These are phyloP conservation scores for Phytophthora boehmeriae DNA, from an alignment of 352 stramenopile species.

Conservation along the genomic window DNA sequence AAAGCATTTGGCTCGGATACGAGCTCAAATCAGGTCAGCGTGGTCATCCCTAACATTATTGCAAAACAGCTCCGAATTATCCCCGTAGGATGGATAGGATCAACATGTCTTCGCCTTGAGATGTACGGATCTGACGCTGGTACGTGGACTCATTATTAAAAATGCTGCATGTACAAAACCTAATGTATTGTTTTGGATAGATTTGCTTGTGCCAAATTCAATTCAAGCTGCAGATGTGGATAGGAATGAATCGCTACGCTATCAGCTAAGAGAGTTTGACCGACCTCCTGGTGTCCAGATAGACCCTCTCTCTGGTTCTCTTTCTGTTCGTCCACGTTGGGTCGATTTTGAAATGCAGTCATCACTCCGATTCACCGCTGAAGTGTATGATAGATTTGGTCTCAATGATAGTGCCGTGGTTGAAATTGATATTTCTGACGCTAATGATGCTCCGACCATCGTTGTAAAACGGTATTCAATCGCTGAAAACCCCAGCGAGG, in stretches of 20 bases:
- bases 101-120: slow-evolving; percentile 50
- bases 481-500: slow-evolving; percentile 17
- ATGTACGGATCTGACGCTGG: slow-evolving; percentile 46
- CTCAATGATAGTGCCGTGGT: slow-evolving; percentile 15
- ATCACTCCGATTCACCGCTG: slow-evolving; percentile 16
- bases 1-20: not conserved
- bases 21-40: not conserved
- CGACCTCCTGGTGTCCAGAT: slow-evolving; percentile 35
- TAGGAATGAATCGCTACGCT: slow-evolving; percentile 17
- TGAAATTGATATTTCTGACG: slow-evolving; percentile 19
- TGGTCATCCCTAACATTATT: slow-evolving; percentile 38
- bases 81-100: slow-evolving; percentile 41
- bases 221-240: slow-evolving; percentile 22
- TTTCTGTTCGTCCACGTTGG: slow-evolving; percentile 33
- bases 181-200: slow-evolving; percentile 15
- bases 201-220: slow-evolving; percentile 14
- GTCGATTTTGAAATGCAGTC: slow-evolving; percentile 36
- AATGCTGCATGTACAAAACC: not conserved
- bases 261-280: slow-evolving; percentile 20
- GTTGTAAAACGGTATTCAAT: slow-evolving; percentile 6
- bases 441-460: slow-evolving; percentile 23
- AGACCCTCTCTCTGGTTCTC: slow-evolving; percentile 21
- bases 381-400: slow-evolving; percentile 29
- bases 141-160: slow-evolving; percentile 14
- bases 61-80: slow-evolving; percentile 48